A percentile compares a stretch with the other conserved stretches of the same genome.
These are phyloP conservation scores for Ophiostoma tasmaniense DNA, from an alignment of 2,329 filamentous ascomycete genomes.

Conservation along the genomic window DNA sequence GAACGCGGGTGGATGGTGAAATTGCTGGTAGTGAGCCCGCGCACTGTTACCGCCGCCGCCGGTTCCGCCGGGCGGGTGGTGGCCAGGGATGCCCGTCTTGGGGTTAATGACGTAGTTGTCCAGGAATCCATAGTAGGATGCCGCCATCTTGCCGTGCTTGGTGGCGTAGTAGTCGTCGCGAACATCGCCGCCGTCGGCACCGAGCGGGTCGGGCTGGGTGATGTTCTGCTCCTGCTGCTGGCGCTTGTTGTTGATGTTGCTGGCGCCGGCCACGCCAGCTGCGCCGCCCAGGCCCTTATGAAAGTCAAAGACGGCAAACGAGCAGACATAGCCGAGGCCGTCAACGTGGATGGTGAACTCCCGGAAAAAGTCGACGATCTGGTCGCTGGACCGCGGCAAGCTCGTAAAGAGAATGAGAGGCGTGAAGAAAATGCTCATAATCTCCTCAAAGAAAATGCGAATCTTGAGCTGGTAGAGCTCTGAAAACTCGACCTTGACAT, in stretches of 20 bases:
- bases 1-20: constrained; percentile 66
- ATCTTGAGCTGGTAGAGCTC: constrained; percentile 87
- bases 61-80: constrained; percentile 46
- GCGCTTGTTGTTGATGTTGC: constrained; percentile 5
- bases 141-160: constrained; percentile 97
- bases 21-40: constrained; percentile 48
- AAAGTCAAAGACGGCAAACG: constrained; percentile 95
- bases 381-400: constrained; percentile 79
- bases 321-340: constrained; percentile 90
- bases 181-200: constrained; percentile 47
- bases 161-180: constrained; percentile 90
- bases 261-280: not conserved
- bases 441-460: constrained; percentile 84
- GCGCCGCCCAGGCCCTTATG: constrained; percentile 57
- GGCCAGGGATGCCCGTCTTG: constrained; percentile 55
- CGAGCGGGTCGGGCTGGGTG: constrained; percentile 14
- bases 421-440: constrained; percentile 84
- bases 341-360: constrained; percentile 97
- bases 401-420: constrained; percentile 83
- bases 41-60: constrained; percentile 26
- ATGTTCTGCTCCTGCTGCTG: constrained; percentile 22
- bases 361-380: constrained; percentile 93
- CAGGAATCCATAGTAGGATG: constrained; percentile 89
- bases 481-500: constrained; percentile 85
- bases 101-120: constrained; percentile 81